Conservation (phyloP, 306 rosid genomes). For the Dicorynia guianensis region DNA sequence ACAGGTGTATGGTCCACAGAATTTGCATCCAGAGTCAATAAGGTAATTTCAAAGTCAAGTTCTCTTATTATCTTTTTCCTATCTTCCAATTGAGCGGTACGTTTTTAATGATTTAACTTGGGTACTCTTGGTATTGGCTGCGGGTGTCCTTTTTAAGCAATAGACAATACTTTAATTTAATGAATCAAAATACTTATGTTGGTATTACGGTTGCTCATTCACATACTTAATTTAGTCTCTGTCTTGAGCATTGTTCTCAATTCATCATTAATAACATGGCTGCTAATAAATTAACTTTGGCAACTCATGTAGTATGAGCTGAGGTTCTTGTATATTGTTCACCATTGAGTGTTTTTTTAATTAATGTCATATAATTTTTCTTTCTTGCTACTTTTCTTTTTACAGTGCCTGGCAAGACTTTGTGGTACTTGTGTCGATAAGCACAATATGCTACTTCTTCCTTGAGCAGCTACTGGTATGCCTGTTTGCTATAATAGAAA, state of each 20-base stretch:
- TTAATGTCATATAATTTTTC: constrained; percentile 21
- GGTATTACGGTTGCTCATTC: background rate
- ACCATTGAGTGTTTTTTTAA: constrained; percentile 15
- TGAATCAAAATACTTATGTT: too few species aligned
- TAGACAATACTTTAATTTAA: background rate
- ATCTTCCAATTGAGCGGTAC: constrained; percentile 5
- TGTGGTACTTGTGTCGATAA: constrained; percentile 87
- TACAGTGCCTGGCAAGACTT: constrained; percentile 98
- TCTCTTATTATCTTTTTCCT: constrained; percentile 4
- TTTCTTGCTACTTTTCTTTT: constrained; percentile 18
- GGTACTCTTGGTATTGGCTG: background rate
- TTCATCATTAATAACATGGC: constrained; percentile 17
- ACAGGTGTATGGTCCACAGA: constrained; percentile 55
- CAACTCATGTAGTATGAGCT: constrained; percentile 27
- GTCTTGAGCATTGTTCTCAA: constrained; percentile 3
- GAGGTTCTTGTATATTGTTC: constrained; percentile 21
- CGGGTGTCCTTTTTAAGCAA: constrained; percentile 7
- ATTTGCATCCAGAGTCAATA: constrained; percentile 58
- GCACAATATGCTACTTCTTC: constrained; percentile 96
- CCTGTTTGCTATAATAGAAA: constrained; percentile 36
- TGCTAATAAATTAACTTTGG: constrained; percentile 12
- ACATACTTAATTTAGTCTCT: background rate
- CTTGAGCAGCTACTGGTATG: constrained; percentile 98
- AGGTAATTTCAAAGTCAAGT: constrained; percentile 58
- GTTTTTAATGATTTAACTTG: background rate